A percentile compares a stretch with the other conserved stretches of the same genome.
These are phyloP conservation scores for Wickerhamiella pararugosa DNA, from an alignment of 1,139 yeast genomes.

Conservation along the genomic window DNA sequence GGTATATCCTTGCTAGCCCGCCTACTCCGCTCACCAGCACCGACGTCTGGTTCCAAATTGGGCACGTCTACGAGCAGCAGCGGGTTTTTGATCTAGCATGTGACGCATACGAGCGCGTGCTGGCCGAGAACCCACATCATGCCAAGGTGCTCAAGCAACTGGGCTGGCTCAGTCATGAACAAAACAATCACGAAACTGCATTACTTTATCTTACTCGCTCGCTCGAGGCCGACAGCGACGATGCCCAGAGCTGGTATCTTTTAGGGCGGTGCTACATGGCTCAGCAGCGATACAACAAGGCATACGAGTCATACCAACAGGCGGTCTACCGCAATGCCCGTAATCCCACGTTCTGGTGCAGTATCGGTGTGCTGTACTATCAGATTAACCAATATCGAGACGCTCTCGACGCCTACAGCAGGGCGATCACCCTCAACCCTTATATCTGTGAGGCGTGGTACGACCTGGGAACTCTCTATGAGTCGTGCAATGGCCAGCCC, in stretches of 20 bases:
- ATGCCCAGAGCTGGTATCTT: constrained; percentile 95
- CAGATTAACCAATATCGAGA: constrained; percentile 93
- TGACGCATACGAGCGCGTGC: constrained; percentile 88
- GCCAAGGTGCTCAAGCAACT: constrained; percentile 91
- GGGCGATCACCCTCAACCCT: constrained; percentile 91
- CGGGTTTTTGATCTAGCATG: constrained; percentile 83
- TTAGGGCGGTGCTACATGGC: constrained; percentile 95
- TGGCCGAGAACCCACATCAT: constrained; percentile 81
- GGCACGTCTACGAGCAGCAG: constrained; percentile 87
- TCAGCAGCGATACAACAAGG: constrained; percentile 84
- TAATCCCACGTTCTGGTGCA: constrained; percentile 98
- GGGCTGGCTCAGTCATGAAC: constrained; percentile 90
- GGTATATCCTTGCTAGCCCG: constrained; percentile 77
- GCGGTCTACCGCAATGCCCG: constrained; percentile 94
- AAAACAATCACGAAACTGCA: constrained; percentile 71
- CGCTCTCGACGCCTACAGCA: constrained; percentile 91
- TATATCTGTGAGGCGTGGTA: constrained; percentile 97
- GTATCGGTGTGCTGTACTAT: constrained; percentile 90
- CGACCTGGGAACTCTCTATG: constrained; percentile 90
- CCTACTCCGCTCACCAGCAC: constrained; percentile 94
- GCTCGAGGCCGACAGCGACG: constrained; percentile 74
- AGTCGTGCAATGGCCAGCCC: constrained; percentile 90
- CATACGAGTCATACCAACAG: constrained; percentile 96
- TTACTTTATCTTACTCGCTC: constrained; percentile 70
- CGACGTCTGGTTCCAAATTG: constrained; percentile 97